Evolutionary conservation across 1,139 yeast genomes (phyloP), one percentile per base, ranked within the genome.

Genomic region (Debaryomyces coudertii): DNA sequence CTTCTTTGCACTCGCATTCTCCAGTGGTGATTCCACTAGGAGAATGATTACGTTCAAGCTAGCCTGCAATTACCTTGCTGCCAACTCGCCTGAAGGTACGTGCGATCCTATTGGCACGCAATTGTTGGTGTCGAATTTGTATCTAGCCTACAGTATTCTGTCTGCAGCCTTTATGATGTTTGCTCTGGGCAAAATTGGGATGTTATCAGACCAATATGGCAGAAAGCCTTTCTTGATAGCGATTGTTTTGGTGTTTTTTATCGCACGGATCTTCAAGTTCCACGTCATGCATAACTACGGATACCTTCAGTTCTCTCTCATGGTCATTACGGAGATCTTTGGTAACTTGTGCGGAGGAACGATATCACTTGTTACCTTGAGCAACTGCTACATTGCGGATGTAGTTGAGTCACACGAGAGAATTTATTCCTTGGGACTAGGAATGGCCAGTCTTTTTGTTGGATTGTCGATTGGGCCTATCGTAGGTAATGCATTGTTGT

Each of bases 401-500:
- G 79, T 84, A 40, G 82, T 80, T 11, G 82, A 79, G 12, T 76
- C 85, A 1, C 69, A 68, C 28, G 68, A 76, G 43, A 65, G 93
- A 48, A 77, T 81, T 14, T 76, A 77, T 43, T 68, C 76, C 1
- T 67, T 87, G 50, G 89, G 90, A 0, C 62, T 78, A 30, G 65
- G 79, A 25, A 71, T 77, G 46, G 89, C 90, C 0, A 66, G 79
- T 20, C 57, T 85, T 48, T 85, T 77, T 55, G 68, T 76, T 4
- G 92, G 92, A 0, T 60, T 83, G 51, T 83, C 86, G 1, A 23
- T 77, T 12, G 93, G 93, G 1, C 95, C 95, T 0, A 48, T 82
- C 29, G 46, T 76, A 1, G 87, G 88, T 0, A 80, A 84, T 45
- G 46, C 70, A 6, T 43, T 49, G 49, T 66, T 46, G 56, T 56